Evolutionary conservation across 2,329 filamentous ascomycete genomes (phyloP).

Genomic region (Epichloe aotearoae): DNA sequence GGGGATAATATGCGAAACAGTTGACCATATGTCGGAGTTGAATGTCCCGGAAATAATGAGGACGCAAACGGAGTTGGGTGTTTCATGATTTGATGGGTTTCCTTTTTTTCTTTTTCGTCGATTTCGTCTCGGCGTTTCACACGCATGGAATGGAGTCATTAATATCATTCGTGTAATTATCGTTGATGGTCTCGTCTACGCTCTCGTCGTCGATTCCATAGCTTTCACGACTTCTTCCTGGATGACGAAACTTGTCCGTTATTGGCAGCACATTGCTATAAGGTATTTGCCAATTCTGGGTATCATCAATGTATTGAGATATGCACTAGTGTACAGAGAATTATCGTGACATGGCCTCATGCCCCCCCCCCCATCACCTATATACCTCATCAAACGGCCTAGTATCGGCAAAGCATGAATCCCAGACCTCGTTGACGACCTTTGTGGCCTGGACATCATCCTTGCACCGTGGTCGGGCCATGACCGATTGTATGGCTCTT

Average conservation of each 20-base stretch:
- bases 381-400: slow-evolving; percentile 96
- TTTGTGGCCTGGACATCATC: slow-evolving; percentile 76
- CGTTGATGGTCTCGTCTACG: slow-evolving; percentile 1
- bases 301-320: slow-evolving; percentile 1
- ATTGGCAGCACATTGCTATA: neutral
- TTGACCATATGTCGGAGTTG: slow-evolving; percentile 4
- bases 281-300: neutral
- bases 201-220: neutral
- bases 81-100: slow-evolving; percentile 3
- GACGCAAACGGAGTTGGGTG: slow-evolving; percentile 4
- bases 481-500: slow-evolving; percentile 68
- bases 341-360: neutral
- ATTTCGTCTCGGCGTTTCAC: slow-evolving; percentile 4
- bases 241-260: neutral
- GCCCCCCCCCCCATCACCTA: slow-evolving; percentile 33
- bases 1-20: slow-evolving; percentile 3
- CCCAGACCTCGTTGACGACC: slow-evolving; percentile 96
- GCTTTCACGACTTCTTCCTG: neutral
- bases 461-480: slow-evolving; percentile 64
- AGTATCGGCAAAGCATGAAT: slow-evolving; percentile 89
- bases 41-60: slow-evolving; percentile 4
- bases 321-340: slow-evolving; percentile 4
- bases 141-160: slow-evolving; percentile 19
- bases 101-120: neutral
- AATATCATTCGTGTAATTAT: slow-evolving; percentile 3